Evolutionary conservation across 768 basidiomycete genomes (phyloP).

Genomic region (Podaxis rugospora): DNA sequence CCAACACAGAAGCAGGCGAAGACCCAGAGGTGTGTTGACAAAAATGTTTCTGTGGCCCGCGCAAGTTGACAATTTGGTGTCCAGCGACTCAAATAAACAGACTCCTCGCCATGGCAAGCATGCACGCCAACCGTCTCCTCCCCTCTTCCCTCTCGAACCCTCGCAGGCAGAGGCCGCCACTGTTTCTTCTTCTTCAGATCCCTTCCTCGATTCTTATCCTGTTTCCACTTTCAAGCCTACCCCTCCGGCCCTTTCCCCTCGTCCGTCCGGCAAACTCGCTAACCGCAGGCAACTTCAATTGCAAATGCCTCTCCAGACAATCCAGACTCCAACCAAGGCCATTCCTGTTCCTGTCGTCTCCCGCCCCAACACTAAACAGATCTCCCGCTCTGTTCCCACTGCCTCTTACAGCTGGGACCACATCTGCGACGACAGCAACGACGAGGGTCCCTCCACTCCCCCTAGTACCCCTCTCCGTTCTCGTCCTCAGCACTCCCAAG

Average conservation of each 20-base stretch:
- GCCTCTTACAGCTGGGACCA: conserved; percentile 49
- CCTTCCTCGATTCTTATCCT: conserved; percentile 30
- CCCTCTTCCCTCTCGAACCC: conserved; percentile 33
- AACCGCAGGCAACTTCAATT: conserved; percentile 45
- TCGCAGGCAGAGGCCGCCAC: conserved; percentile 64
- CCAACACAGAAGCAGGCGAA: conserved; percentile 29
- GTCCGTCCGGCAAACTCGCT: conserved; percentile 53
- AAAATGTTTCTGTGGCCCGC: neutral
- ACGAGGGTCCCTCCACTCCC: conserved; percentile 30
- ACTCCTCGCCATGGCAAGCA: conserved; percentile 44
- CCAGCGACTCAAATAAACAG: conserved; percentile 31
- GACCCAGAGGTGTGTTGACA: conserved; percentile 15
- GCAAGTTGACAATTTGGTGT: neutral
- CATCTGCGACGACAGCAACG: conserved; percentile 69
- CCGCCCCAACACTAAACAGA: conserved; percentile 17
- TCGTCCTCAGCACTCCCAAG: conserved; percentile 17
- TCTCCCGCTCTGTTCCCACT: conserved; percentile 52
- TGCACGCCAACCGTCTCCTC: conserved; percentile 62
- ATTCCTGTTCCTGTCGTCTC: conserved; percentile 43
- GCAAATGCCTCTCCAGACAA: conserved; percentile 27
- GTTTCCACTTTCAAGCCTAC: conserved; percentile 20
- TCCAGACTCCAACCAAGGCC: conserved; percentile 33
- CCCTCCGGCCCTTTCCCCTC: conserved; percentile 36
- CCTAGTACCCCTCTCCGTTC: conserved; percentile 55
- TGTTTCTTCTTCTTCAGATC: conserved; percentile 44